Percentiles rank a stretch among this genome's conserved stretches.
Conservation (phyloP, 495 filamentous ascomycete species). For the Tuber microsphaerosporum region DNA sequence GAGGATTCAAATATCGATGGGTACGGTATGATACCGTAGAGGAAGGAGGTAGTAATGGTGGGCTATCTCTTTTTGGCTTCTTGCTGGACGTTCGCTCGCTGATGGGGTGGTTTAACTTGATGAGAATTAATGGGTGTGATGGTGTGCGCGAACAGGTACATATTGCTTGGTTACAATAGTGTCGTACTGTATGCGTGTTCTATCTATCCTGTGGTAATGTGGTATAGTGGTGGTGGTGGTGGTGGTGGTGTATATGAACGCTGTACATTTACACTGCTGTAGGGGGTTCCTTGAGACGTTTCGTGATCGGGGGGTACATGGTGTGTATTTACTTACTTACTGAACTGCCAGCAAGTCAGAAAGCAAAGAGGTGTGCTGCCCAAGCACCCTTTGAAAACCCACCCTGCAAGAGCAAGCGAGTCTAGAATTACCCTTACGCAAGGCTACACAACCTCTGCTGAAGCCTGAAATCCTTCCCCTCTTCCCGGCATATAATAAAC, state of each 20-base stretch:
- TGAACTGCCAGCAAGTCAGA: neutral
- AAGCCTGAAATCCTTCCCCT: neutral
- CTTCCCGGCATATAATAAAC: neutral
- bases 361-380: neutral
- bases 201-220: neutral
- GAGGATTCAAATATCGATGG: neutral
- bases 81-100: neutral
- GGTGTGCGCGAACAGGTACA: neutral
- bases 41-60: neutral
- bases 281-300: slow-evolving; percentile 2
- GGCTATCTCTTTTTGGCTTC: neutral
- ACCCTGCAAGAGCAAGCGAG: neutral
- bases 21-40: neutral
- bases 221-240: neutral
- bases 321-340: neutral
- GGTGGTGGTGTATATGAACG: neutral
- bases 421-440: neutral
- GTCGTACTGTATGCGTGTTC: neutral
- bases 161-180: neutral
- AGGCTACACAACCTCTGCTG: neutral
- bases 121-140: neutral
- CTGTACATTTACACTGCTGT: neutral
- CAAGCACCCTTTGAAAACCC: neutral
- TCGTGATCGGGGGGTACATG: neutral
- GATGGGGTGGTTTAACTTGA: neutral